A percentile compares a stretch with the other conserved stretches of the same genome.
Evolutionary conservation across 352 stramenopile genomes (phyloP).

Genomic region (Phytopythium ostracodes): DNA sequence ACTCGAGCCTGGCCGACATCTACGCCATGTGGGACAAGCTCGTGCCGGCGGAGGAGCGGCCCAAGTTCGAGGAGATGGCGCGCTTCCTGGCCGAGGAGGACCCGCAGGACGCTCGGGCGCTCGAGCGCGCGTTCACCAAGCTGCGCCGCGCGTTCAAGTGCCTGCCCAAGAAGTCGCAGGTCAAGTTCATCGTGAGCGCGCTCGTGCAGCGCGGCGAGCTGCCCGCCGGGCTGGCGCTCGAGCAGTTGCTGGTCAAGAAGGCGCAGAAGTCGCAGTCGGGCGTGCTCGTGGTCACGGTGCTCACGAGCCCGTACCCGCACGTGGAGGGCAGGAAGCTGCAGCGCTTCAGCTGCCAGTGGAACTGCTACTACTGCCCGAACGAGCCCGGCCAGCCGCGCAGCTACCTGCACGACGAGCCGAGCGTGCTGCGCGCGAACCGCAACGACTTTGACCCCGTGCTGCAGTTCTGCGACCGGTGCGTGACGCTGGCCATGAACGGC

Average conservation of each 20-base stretch:
- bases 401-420: conserved; percentile 93
- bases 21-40: conserved; percentile 84
- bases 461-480: conserved; percentile 89
- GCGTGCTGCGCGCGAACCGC: conserved; percentile 88
- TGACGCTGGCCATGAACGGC: conserved; percentile 90
- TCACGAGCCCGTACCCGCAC: conserved; percentile 88
- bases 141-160: conserved; percentile 87
- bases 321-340: conserved; percentile 80
- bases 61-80: conserved; percentile 77
- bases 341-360: conserved; percentile 92
- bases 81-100: conserved; percentile 71
- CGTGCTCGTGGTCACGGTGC: conserved; percentile 90
- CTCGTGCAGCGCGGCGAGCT: conserved; percentile 64
- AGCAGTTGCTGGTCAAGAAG: conserved; percentile 87
- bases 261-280: conserved; percentile 87
- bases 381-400: conserved; percentile 88
- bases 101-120: conserved; percentile 66
- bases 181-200: conserved; percentile 84
- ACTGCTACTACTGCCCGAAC: conserved; percentile 95
- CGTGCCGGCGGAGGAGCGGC: conserved; percentile 56
- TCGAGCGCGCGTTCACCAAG: conserved; percentile 84
- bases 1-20: conserved; percentile 85
- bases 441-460: conserved; percentile 91
- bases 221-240: conserved; percentile 44
- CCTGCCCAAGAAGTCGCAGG: conserved; percentile 89